A percentile compares a stretch with the other conserved stretches of the same genome.
phyloP scores from a whole-genome alignment of 164 flowering plant species.

The Umbilicus rupestris region DNA sequence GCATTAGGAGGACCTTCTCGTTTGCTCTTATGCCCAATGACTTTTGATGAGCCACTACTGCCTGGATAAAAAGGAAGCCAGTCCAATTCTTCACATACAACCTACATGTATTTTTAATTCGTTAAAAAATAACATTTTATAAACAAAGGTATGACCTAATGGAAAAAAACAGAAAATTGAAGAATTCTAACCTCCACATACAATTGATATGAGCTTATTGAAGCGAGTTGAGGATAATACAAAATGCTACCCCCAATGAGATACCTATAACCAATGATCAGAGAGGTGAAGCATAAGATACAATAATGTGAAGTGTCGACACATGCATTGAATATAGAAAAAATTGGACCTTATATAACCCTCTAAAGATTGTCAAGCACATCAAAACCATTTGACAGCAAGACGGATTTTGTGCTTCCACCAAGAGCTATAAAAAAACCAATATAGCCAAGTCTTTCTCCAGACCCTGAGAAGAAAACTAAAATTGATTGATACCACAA shows the following conservation, averaged over 20 bases:
- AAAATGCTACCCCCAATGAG: conserved; percentile 90
- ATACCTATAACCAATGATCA: conserved; percentile 35
- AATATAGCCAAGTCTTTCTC: conserved; percentile 90
- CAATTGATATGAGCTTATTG: conserved; percentile 92
- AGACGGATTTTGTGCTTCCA: conserved; percentile 63
- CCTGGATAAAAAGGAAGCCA: conserved; percentile 93
- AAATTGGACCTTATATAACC: conserved; percentile 53
- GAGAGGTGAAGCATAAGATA: conserved; percentile 1
- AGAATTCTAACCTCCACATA: conserved; percentile 90
- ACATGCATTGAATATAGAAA: neutral
- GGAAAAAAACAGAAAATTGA: neutral
- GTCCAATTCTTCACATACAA: conserved; percentile 96
- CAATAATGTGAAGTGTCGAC: neutral
- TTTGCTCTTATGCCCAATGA: conserved; percentile 44
- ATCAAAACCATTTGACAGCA: conserved; percentile 62
- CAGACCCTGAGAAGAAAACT: conserved; percentile 54
- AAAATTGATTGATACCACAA: too few relatives aligned
- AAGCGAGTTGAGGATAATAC: conserved; percentile 91
- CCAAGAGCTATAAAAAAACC: conserved; percentile 96
- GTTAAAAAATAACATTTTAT: neutral
- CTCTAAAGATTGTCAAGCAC: conserved; percentile 53
- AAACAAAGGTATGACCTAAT: conserved; percentile 1
- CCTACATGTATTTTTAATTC: conserved; percentile 27
- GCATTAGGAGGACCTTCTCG: conserved; percentile 55
- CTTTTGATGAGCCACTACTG: conserved; percentile 22